Base-by-base conservation (phyloP, 805 yeast species). In the Scheffersomyces lignosus region DNA sequence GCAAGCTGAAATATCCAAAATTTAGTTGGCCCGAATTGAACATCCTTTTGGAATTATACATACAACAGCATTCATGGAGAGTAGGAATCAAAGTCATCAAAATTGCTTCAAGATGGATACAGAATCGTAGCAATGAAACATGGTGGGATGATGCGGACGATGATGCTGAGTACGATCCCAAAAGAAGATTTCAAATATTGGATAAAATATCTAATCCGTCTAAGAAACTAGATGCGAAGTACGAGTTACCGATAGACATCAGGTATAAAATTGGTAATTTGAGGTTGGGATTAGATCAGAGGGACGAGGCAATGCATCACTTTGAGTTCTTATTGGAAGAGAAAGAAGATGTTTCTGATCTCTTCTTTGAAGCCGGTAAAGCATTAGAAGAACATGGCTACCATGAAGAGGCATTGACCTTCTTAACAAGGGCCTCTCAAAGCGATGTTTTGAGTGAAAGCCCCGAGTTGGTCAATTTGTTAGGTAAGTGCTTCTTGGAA, bases 11-110 rank as follows among this genome's bases (percentile, higher is more conserved):
- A 45, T 60, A 60, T 18, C 73, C 87, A 1, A 58, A 60, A 15
- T 93, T 91, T 57, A 88, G 80, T 33, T 93, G 96, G 95, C 83
- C 95, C 0, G 90, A 87, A 41, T 69, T 91, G 32, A 91, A 93
- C 51, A 87, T 88, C 41, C 66, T 91, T 29, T 75, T 86, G 6
- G 98, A 93, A 51, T 65, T 91, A 26, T 84, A 85, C 50, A 71
- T 80, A n/a, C 77, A 79, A 36, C 83, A 80, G 38, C 80, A 77
- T 29, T 79, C 83, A 4, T 84, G 80, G 71, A 57, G 57, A 7
- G 66, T 75, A 8, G 93, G 90, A 1, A 73, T 88, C 13, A 75
- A 73, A 38, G 70, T 80, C 1, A 74, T 88, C 22, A 84, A 84
- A 48, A 64, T 73, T 18, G 83, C 86, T 8, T 78, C 96, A 0